These are phyloP conservation scores for Larix kaempferi DNA, from an alignment of 75 land plant species.

Conservation along the genomic window DNA sequence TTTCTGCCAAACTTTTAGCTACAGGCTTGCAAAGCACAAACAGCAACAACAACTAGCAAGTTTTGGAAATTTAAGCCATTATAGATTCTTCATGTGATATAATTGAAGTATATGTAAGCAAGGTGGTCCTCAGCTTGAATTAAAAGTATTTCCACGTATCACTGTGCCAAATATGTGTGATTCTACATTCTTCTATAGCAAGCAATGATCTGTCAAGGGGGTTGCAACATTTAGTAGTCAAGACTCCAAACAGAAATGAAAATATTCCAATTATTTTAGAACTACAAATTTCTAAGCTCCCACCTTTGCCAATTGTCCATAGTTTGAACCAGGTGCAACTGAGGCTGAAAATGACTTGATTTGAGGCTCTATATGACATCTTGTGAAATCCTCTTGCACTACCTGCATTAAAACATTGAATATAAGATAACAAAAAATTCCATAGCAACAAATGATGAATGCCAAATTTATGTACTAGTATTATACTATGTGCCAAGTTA, in stretches of 20 bases:
- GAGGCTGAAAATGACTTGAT: slow-evolving; percentile 29
- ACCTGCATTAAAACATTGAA: slow-evolving; percentile 30
- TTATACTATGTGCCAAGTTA: not conserved
- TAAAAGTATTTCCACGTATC: no score
- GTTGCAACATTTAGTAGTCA: not conserved
- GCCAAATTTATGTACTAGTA: not conserved
- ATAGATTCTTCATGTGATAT: no score
- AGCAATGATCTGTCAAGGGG: not conserved
- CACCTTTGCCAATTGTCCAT: slow-evolving; percentile 34
- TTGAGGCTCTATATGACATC: slow-evolving; percentile 49
- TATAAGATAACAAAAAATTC: not conserved
- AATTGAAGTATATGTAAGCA: no score
- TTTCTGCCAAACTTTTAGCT: no score
- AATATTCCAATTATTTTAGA: not conserved
- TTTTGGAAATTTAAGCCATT: no score
- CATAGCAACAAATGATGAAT: no score
- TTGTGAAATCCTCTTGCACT: slow-evolving; percentile 69
- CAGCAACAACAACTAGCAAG: no score
- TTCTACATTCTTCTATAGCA: not conserved
- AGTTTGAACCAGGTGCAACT: not conserved
- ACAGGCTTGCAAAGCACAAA: no score
- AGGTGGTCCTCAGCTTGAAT: no score
- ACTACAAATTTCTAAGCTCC: not conserved
- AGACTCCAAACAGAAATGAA: no score
- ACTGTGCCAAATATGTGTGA: not conserved